Evolutionary conservation across 148 eudicot species (phyloP), one percentile per base, ranked within the genome.

Genomic region (Cornus controversa): DNA sequence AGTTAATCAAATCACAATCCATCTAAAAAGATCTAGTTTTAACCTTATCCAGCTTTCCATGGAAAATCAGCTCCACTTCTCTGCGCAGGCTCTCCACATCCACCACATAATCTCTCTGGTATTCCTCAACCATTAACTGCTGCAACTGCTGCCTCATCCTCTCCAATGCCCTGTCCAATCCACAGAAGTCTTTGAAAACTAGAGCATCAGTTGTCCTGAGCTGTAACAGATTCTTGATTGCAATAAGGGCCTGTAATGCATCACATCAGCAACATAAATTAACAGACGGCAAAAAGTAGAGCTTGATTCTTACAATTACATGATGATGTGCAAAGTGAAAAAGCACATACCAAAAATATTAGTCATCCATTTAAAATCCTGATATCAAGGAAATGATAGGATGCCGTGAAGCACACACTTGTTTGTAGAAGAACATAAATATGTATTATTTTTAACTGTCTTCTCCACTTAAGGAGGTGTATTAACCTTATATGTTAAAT

Each of bases 21-120:
- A 76, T 14, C 3, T 36, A 25, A 28, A 27, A 4, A 16, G 54
- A n/a, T 8, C 24, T 15, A 16, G 28, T 20, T n/a, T 74, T 54
- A 77, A 90, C 92, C 84, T 90, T 82, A 5, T 81, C 80, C 10
- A 94, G 88, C 86, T 92, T 94, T 79, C 82, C 80, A 75, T 77
- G 80, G 78, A 84, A 94, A 45, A 90, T 82, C n/a, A 86, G 75
- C 74, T 92, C 89, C 78, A 95, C 97, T 84, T 95, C 97, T 81
- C 80, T 86, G 40, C 95, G 89, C 74, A 95, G 96, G 80, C 80
- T 86, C 81, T 95, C 97, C 29, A 95, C 70, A 75, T 95, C 98
- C 72, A 78, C 40, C 29, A 92, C 97, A 76, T 81, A 91, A 7
- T 93, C 98, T 78, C 78, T 84, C 50, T 27, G 75, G 78, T 87